Conservation (phyloP, 495 filamentous ascomycete genomes). For the Aspergillus baeticus region DNA sequence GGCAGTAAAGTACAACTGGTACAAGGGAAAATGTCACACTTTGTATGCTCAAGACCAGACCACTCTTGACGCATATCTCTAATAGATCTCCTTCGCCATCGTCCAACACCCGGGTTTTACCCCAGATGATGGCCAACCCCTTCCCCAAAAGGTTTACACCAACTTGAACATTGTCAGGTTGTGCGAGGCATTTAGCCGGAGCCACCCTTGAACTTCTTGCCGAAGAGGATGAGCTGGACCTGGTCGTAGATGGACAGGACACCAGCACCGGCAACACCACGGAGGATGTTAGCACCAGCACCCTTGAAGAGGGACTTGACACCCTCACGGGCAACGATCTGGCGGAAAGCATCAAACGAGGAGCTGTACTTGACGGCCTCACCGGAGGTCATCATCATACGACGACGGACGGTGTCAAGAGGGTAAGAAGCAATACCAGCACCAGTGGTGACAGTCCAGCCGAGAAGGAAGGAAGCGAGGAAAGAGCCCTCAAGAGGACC, state of each 20-base stretch:
- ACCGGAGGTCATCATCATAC: slow-evolving; percentile 99
- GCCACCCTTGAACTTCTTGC: slow-evolving; percentile 83
- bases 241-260: slow-evolving; percentile 99
- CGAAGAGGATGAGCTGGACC: slow-evolving; percentile 97
- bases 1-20: slow-evolving; percentile 59
- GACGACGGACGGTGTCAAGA: slow-evolving; percentile 98
- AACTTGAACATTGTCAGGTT: slow-evolving; percentile 17
- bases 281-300: slow-evolving; percentile 99
- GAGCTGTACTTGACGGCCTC: slow-evolving; percentile 98
- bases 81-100: slow-evolving; percentile 41
- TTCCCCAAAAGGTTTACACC: slow-evolving; percentile 28
- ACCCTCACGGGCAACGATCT: slow-evolving; percentile 97
- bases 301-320: slow-evolving; percentile 99
- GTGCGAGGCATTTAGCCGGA: slow-evolving; percentile 28
- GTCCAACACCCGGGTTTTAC: slow-evolving; percentile 26
- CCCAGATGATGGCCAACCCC: slow-evolving; percentile 29
- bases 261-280: slow-evolving; percentile 99
- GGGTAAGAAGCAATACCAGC: slow-evolving; percentile 99
- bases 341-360: slow-evolving; percentile 87
- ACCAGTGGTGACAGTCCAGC: slow-evolving; percentile 99
- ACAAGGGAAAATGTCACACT: slow-evolving; percentile 46
- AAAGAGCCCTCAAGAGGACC: slow-evolving; percentile 95
- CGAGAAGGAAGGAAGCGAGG: slow-evolving; percentile 97
- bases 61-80: slow-evolving; percentile 50
- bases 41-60: slow-evolving; percentile 48